Percentiles rank a stretch among this genome's conserved stretches.
phyloP scores from a whole-genome alignment of 2,329 filamentous ascomycete species.

The Hirsutella minnesotensis region DNA sequence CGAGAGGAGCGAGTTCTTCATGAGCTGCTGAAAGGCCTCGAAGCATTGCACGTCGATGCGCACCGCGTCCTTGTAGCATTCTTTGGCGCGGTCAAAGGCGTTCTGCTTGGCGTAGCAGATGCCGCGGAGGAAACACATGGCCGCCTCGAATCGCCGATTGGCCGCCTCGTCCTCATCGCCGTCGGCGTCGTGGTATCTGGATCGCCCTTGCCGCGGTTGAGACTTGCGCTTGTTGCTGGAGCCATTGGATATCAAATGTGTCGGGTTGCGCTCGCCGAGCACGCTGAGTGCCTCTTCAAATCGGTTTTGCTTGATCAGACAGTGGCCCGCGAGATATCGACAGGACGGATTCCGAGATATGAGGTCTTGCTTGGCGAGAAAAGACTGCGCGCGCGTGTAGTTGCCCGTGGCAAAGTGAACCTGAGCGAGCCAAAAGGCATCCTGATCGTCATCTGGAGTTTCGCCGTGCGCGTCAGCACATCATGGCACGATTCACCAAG shows the following conservation, averaged over 20 bases:
- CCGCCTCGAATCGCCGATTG: constrained; percentile 80
- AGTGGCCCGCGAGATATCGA: constrained; percentile 86
- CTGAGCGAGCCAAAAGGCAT: constrained; percentile 97
- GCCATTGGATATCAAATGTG: constrained; percentile 61
- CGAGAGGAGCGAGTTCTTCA: constrained; percentile 87
- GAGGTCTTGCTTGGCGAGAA: constrained; percentile 75
- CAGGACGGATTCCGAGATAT: constrained; percentile 73
- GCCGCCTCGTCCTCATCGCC: constrained; percentile 53
- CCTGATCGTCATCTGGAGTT: constrained; percentile 71
- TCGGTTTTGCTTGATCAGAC: constrained; percentile 81
- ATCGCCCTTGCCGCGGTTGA: constrained; percentile 19
- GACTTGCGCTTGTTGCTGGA: constrained; percentile 26
- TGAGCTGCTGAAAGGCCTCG: constrained; percentile 94
- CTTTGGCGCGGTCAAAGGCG: constrained; percentile 90
- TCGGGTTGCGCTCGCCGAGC: constrained; percentile 88
- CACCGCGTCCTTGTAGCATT: constrained; percentile 96
- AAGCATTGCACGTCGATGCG: constrained; percentile 97
- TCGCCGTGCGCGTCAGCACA: neutral
- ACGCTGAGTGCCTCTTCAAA: constrained; percentile 80
- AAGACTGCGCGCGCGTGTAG: constrained; percentile 80
- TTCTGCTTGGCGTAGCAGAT: constrained; percentile 96
- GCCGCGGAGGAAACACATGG: constrained; percentile 92
- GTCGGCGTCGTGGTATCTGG: constrained; percentile 20
- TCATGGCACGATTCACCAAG: neutral
- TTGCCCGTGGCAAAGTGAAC: constrained; percentile 94